phyloP scores from a whole-genome alignment of 768 basidiomycete genomes.

The Neoboletus brunneissimus region DNA sequence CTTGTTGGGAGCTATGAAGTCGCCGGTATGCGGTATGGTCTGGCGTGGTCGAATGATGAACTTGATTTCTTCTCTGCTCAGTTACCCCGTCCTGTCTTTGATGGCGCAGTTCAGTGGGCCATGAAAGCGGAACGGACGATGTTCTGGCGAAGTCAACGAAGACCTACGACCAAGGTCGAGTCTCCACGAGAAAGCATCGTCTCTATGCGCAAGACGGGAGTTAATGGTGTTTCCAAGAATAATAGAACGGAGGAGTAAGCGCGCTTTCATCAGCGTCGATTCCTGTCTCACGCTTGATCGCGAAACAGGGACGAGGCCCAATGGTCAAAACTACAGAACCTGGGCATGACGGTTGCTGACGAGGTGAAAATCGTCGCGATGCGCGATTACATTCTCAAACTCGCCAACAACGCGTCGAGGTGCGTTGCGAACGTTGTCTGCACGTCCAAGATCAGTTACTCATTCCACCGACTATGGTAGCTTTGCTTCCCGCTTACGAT shows the following conservation, averaged over 20 bases:
- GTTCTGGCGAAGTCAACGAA: slow-evolving; percentile 69
- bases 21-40: slow-evolving; percentile 56
- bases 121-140: slow-evolving; percentile 74
- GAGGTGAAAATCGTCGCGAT: slow-evolving; percentile 86
- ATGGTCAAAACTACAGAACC: slow-evolving; percentile 72
- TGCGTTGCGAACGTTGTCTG: slow-evolving; percentile 28
- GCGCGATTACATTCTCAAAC: slow-evolving; percentile 83
- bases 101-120: slow-evolving; percentile 86
- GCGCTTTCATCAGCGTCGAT: not conserved
- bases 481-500: slow-evolving; percentile 61
- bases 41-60: not conserved
- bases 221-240: slow-evolving; percentile 37
- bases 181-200: slow-evolving; percentile 72
- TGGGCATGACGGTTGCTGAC: slow-evolving; percentile 81
- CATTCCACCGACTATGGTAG: slow-evolving; percentile 36
- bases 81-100: slow-evolving; percentile 72
- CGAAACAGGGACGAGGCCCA: slow-evolving; percentile 69
- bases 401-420: slow-evolving; percentile 79
- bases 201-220: slow-evolving; percentile 54
- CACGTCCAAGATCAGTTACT: not conserved
- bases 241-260: slow-evolving; percentile 76
- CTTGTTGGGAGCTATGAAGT: slow-evolving; percentile 72
- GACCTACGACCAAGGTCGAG: slow-evolving; percentile 49
- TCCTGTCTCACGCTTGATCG: not conserved
- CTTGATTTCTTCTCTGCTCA: slow-evolving; percentile 17